phyloP scores from a whole-genome alignment of 192 early-diverging fungal genomes.

The Coemansia reversa region DNA sequence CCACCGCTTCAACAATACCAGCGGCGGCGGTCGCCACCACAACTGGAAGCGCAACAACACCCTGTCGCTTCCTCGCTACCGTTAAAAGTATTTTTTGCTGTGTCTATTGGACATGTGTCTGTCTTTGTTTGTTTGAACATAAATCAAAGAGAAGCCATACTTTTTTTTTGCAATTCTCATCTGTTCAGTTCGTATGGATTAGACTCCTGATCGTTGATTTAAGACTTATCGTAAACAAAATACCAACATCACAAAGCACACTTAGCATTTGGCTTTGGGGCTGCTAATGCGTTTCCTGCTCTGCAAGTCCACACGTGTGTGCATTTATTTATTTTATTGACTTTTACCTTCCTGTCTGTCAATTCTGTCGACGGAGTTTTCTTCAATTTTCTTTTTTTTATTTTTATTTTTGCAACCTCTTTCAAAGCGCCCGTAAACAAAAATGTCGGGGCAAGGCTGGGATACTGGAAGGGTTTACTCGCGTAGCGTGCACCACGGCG shows the following conservation, averaged over 20 bases:
- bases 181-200: neutral
- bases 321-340: slow-evolving; percentile 4
- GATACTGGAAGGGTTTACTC: slow-evolving; percentile 76
- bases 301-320: neutral
- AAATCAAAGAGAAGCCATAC: neutral
- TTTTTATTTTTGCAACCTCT: neutral
- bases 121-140: neutral
- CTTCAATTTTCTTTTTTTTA: too few species aligned
- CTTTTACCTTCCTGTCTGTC: slow-evolving; percentile 1
- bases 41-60: slow-evolving; percentile 96
- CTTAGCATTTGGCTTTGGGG: too few species aligned
- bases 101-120: neutral
- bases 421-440: neutral
- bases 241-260: too few species aligned
- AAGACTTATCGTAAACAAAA: neutral
- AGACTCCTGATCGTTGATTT: neutral
- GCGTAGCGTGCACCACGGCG: slow-evolving; percentile 64
- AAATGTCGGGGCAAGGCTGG: slow-evolving; percentile 72
- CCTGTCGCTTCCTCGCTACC: slow-evolving; percentile 89
- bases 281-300: neutral
- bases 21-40: slow-evolving; percentile 89
- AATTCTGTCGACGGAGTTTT: neutral
- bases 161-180: neutral
- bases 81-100: slow-evolving; percentile 57
- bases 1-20: slow-evolving; percentile 95